phyloP scores from a whole-genome alignment of 192 early-diverging fungal species.

The Umbelopsis sp. region DNA sequence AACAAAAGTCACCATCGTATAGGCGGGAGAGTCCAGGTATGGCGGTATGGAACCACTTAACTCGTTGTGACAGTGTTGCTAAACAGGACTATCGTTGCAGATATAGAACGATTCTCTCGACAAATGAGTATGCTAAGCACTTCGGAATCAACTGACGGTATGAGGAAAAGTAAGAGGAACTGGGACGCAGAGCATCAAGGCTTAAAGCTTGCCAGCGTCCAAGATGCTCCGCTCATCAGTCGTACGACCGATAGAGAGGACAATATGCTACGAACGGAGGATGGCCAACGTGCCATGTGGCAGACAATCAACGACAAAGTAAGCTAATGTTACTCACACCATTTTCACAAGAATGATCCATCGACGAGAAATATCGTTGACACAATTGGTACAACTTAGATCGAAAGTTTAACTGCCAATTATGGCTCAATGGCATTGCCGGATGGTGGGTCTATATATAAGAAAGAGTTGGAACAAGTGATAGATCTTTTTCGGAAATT shows the following conservation, averaged over 20 bases:
- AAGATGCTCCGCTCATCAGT: conserved; percentile 14
- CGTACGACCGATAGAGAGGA: background rate
- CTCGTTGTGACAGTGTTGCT: background rate
- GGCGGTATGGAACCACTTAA: background rate
- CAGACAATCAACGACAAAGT: background rate
- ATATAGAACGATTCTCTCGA: background rate
- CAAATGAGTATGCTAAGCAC: background rate
- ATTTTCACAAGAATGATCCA: background rate
- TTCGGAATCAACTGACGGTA: background rate
- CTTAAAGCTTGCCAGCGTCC: background rate
- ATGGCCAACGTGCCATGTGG: conserved; percentile 1
- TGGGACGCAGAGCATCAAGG: background rate
- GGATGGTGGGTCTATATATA: background rate
- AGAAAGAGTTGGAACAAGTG: background rate
- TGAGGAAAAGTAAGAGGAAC: conserved; percentile 2
- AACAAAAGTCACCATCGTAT: background rate
- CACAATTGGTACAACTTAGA: background rate
- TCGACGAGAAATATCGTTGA: background rate
- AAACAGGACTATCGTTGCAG: background rate
- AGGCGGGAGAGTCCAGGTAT: background rate
- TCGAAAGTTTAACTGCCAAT: background rate
- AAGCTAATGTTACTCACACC: background rate
- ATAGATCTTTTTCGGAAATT: conserved; percentile 5
- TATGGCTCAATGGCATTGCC: background rate
- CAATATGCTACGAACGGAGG: background rate